phyloP scores from a whole-genome alignment of 495 filamentous ascomycete genomes.

The Thozetella sp. region DNA sequence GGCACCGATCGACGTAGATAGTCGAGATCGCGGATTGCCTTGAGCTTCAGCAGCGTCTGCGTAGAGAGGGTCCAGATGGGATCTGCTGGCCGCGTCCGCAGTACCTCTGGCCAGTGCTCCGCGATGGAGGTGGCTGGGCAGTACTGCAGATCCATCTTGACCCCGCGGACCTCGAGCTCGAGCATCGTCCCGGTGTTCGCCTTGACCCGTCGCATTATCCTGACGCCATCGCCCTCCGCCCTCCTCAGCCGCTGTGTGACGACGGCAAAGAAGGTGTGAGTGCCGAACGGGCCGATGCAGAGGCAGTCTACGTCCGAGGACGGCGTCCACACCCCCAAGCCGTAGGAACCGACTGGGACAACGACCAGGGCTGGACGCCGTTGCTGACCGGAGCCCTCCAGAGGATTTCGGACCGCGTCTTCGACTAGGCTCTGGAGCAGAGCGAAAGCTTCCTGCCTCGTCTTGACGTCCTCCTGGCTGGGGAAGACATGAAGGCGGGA shows the following conservation, averaged over 20 bases:
- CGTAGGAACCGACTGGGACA: constrained; percentile 61
- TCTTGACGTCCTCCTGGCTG: constrained; percentile 33
- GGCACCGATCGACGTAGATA: constrained; percentile 56
- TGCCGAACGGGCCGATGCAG: constrained; percentile 56
- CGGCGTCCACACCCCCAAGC: constrained; percentile 55
- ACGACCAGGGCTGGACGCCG: constrained; percentile 41
- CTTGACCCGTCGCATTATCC: constrained; percentile 51
- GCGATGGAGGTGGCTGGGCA: constrained; percentile 52
- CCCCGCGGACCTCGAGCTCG: constrained; percentile 47
- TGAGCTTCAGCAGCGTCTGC: constrained; percentile 51
- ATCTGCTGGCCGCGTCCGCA: constrained; percentile 33
- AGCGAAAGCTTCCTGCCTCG: constrained; percentile 38
- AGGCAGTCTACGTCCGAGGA: constrained; percentile 61
- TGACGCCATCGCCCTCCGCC: constrained; percentile 36
- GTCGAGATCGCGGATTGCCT: constrained; percentile 54
- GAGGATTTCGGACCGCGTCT: constrained; percentile 12
- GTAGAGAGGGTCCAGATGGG: constrained; percentile 49
- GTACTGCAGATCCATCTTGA: constrained; percentile 62
- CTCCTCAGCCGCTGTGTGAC: constrained; percentile 50
- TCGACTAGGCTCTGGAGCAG: constrained; percentile 43
- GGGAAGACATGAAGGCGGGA: constrained; percentile 36
- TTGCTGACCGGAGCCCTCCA: constrained; percentile 8
- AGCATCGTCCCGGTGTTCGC: constrained; percentile 55
- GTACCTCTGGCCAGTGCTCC: constrained; percentile 36
- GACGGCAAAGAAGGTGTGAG: constrained; percentile 56